Percentiles rank a stretch among this genome's conserved stretches.
Conservation (phyloP, 2,329 filamentous ascomycete species). For the Colletotrichum sp. region DNA sequence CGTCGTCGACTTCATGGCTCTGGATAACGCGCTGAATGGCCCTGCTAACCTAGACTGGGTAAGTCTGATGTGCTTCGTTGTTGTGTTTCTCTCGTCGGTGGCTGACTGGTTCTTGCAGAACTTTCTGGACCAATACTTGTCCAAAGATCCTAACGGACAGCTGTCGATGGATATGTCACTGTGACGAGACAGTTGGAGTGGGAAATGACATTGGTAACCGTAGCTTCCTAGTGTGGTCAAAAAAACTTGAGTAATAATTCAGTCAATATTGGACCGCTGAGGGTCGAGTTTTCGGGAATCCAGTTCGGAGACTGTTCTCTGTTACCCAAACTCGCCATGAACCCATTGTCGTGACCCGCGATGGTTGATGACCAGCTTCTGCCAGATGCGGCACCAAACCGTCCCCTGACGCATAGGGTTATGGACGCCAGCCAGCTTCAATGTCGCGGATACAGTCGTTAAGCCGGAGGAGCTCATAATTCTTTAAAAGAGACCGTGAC, state of each 20-base stretch:
- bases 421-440: neutral
- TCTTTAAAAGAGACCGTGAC: neutral
- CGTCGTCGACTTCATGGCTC: constrained; percentile 35
- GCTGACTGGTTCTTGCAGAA: constrained; percentile 19
- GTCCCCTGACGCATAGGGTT: neutral
- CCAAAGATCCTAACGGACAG: neutral
- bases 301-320: neutral
- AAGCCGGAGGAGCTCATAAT: neutral
- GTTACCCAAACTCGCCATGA: neutral
- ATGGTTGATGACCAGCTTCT: neutral
- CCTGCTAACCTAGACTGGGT: constrained; percentile 44
- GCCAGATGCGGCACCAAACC: neutral
- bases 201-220: neutral
- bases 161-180: neutral
- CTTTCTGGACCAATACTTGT: constrained; percentile 31
- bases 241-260: neutral
- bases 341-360: neutral
- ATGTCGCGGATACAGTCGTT: neutral
- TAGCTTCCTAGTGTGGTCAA: neutral
- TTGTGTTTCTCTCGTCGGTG: no score
- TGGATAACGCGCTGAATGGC: constrained; percentile 40
- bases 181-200: neutral
- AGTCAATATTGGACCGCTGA: neutral
- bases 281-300: no score
- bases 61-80: constrained; percentile 19